Base-by-base conservation (phyloP, 805 yeast species). In the Candida cerambycidarum region DNA sequence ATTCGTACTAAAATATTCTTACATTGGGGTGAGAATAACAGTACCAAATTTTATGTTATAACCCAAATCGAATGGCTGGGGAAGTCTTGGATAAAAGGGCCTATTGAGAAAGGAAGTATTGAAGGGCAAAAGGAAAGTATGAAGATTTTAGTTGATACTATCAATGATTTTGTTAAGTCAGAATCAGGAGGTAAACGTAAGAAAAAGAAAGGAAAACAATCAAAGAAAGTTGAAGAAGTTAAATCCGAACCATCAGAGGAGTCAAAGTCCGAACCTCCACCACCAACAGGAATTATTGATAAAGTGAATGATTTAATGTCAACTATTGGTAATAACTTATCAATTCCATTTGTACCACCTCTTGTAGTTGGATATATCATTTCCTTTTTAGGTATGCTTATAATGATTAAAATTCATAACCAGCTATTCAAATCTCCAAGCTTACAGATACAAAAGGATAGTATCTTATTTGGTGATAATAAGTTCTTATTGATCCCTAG, bases 71-170 rank as follows among this genome's bases (percentile, higher is more conserved):
- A 79, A 42, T 86, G 95, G 95, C 63, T 81, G 0, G 86, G 83
- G 6, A 82, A 82, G 49, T 82, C 89, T 36, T 85, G 92, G 90
- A 76, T 86, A 46, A 84, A 82, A 57, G 76, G 82, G 17, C 83
- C 88, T 0, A 80, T 86, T 45, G 93, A 86, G 55, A 83, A 76
- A 43, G 89, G 87, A 41, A 72, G 89, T 1, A 76, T 81, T 50
- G 79, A 80, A 31, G 93, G 92, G 8, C 90, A 86, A 47, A 77
- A 76, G 43, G 82, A 79, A 5, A 75, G 84, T 0, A 68, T 82
- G 51, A 71, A 66, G 29, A 65, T 68, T 2, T 47, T 82, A 52
- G 63, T 79, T 6, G 67, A 63, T 9, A 79, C 76, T 41, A 50
- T 84, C 32, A 73, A 67, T 46, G 61, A 59, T 16, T 65, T 69